Base-by-base conservation (phyloP, 192 early-diverging fungal genomes). In the Funneliformis mosseae region DNA sequence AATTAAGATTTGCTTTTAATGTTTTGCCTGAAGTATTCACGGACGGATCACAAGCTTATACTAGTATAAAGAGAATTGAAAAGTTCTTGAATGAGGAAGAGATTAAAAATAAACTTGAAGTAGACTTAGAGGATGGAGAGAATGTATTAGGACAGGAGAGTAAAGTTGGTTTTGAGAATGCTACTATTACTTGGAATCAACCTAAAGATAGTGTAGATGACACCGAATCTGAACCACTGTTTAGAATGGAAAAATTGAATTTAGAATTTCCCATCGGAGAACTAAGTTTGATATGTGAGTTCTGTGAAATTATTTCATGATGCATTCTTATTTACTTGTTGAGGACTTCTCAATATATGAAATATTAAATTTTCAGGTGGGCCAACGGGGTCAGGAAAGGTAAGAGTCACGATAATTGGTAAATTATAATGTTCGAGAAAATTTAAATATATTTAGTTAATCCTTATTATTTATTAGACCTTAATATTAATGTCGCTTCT, bases 321-420 rank as follows among this genome's bases (percentile, higher is more conserved):
- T 33, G 33, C 33, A 33, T 33, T 33, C 33, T 55, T 55, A 18
- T 50, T 16, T 16, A 16, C 48, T 50, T 55, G 50, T 33, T 33
- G 33, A 33, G 33, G 33, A 3, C 33, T 3, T 33, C 33, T 33
- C 3, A 33, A 33, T 33, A 33, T 33, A 33, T 33, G n/a, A n/a
- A n/a, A n/a, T n/a, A n/a, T 33, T 33, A 2, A 33, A 33, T 33
- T 33, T 33, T 3, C 50, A 73, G 71, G 71, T 46, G 97, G 97
- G 8, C 88, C 94, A 42, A 97, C 96, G 18, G 98, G 96, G 0
- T 88, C 91, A 18, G 98, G 98, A 68, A 99, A 99, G 50, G 50
- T 55, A 7, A n/a, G 18, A 16, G 14, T 50, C 18, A 21, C 7
- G 18, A 55, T n/a, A 18, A 55, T 55, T 5, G 16, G 5, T 55